These are phyloP conservation scores for Thymus quinquecostatus DNA, from an alignment of 257 asterid species.

Conservation along the genomic window DNA sequence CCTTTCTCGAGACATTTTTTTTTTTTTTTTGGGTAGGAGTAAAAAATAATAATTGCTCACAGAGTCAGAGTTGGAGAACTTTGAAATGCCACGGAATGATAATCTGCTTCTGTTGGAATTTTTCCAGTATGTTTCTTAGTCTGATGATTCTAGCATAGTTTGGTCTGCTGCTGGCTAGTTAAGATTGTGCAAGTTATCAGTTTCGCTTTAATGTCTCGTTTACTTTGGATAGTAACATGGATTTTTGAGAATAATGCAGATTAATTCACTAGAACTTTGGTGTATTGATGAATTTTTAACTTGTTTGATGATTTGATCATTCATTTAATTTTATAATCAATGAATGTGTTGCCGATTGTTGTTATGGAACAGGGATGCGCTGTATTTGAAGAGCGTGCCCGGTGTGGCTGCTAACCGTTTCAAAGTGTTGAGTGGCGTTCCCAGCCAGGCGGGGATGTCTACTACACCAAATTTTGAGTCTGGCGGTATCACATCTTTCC, in stretches of 20 bases:
- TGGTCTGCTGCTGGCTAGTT: background rate
- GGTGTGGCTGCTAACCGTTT: constrained; percentile 33
- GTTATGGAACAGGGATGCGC: constrained; percentile 34
- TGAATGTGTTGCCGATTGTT: too few species aligned
- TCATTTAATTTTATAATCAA: too few species aligned
- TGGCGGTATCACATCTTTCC: constrained; percentile 42
- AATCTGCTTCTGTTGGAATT: background rate
- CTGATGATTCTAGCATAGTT: background rate
- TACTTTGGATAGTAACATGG: too few species aligned
- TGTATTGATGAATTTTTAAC: too few species aligned
- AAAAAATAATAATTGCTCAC: too few species aligned
- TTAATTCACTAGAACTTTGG: too few species aligned
- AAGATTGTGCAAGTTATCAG: constrained; percentile 5
- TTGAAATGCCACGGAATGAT: background rate
- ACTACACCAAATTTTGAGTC: constrained; percentile 36
- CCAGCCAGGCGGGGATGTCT: constrained; percentile 41
- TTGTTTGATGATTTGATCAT: too few species aligned
- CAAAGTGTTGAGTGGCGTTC: constrained; percentile 36
- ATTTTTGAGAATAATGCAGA: too few species aligned
- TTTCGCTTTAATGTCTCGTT: too few species aligned
- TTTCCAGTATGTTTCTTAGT: too few species aligned
- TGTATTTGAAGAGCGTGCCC: constrained; percentile 21
- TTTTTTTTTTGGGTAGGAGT: too few species aligned
- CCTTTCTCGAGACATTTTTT: background rate
- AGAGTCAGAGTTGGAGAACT: background rate